Evolutionary conservation across 768 basidiomycete species (phyloP), one percentile per base, ranked within the genome.

Genomic region (Fomitopsis pulvina): DNA sequence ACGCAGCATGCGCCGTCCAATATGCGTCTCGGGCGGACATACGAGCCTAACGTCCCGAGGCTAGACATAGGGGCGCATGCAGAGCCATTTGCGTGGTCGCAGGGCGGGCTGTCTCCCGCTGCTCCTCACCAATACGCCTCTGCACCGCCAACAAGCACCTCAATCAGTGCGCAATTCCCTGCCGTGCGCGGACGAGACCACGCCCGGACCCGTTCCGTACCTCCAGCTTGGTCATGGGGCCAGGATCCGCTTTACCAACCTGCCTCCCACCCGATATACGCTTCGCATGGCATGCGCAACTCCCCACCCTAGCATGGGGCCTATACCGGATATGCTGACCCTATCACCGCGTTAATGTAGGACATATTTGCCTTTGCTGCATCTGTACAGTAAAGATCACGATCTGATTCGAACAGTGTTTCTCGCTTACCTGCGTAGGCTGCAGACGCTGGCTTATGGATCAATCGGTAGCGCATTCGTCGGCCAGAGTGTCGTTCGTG

Each of bases 111-210:
- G 4, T 51, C 57, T n/a, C 46, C 51, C 26, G 45, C 56, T 12
- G 40, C 50, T 34, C 52, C 34, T 5, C 52, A 51, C 29, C 52
- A 55, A 12, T 48, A 60, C 47, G 60, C 60, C 24, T 61, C 62
- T 34, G 54, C 59, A 11, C 57, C 57, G 22, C 54, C 60, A 29
- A 50, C 50, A 30, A 51, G 52, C 12, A 53, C 53, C 42, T 52
- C 59, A 4, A 48, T 55, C 39, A 55, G 50, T 40, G 52, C 57
- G 26, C 54, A 47, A 34, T 48, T 58, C 30, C 54, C 59, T 34
- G 54, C 54, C 46, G 57, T 49, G 12, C 57, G 57, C 28, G 53
- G 53, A 43, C 57, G 58, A 12, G 61, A 60, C 34, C 55, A 57
- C 44, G 41, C 54, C 40, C 58, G 61, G 41, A 58, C 53, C 45